Evolutionary conservation across 2,329 filamentous ascomycete genomes (phyloP).

Genomic region (Simplicillium sp.): DNA sequence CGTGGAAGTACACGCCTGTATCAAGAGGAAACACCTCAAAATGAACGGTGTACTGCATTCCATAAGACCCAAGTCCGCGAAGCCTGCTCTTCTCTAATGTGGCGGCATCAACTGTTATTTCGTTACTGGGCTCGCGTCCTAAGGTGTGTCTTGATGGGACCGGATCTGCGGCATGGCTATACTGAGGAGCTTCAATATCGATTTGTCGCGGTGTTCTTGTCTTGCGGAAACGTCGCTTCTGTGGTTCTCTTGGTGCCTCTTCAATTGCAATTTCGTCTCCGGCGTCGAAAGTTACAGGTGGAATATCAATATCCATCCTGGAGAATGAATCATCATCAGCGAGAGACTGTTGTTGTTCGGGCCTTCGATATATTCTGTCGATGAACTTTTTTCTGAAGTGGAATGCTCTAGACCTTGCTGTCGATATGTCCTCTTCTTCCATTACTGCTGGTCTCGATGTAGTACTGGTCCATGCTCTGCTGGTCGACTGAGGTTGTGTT

Average conservation of each 20-base stretch:
- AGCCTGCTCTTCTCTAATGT: constrained; percentile 22
- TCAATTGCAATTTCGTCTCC: neutral
- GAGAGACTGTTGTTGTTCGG: constrained; percentile 17
- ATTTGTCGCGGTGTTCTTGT: constrained; percentile 30
- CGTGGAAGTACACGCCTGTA: constrained; percentile 47
- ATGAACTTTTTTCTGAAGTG: constrained; percentile 41
- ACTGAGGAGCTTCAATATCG: constrained; percentile 42
- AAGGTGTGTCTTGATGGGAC: constrained; percentile 16
- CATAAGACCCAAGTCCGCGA: constrained; percentile 48
- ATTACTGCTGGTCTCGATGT: constrained; percentile 42
- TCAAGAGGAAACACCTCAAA: constrained; percentile 54
- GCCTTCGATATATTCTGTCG: constrained; percentile 42
- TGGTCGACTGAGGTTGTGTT: neutral
- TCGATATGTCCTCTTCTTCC: constrained; percentile 33
- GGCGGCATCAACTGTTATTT: constrained; percentile 2
- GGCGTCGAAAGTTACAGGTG: neutral
- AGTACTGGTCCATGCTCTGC: neutral
- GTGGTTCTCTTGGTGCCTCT: constrained; percentile 4
- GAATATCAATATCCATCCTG: neutral
- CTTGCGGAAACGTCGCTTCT: constrained; percentile 31
- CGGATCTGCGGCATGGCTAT: constrained; percentile 43
- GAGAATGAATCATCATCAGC: neutral
- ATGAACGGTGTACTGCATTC: constrained; percentile 50
- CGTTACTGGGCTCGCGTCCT: constrained; percentile 4
- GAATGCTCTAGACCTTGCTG: constrained; percentile 29